These are phyloP conservation scores for Polymyxa betae DNA, from an alignment of 208 protist species.

Conservation along the genomic window DNA sequence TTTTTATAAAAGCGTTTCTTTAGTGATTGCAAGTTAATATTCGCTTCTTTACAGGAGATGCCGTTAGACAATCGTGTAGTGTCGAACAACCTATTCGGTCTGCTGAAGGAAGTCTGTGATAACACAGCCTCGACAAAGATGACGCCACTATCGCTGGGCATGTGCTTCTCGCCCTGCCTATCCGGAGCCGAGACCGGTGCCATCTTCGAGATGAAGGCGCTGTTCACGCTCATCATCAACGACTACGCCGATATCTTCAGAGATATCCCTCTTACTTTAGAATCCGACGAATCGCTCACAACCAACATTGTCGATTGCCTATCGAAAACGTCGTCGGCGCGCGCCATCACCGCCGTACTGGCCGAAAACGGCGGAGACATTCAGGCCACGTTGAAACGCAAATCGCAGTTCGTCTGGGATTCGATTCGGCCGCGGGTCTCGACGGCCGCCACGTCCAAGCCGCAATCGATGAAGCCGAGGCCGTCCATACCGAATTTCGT, in stretches of 20 bases:
- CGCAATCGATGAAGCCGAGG: not conserved
- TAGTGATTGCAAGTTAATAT: too few relatives aligned
- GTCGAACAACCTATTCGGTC: not conserved
- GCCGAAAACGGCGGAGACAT: conserved; percentile 9
- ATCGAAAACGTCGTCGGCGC: conserved; percentile 8
- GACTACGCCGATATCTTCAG: conserved; percentile 10
- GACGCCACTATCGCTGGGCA: conserved; percentile 14
- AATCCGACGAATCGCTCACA: not conserved
- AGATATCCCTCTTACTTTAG: not conserved
- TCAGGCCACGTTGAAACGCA: conserved; percentile 11
- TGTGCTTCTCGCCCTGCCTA: conserved; percentile 44
- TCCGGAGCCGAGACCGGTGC: conserved; percentile 11
- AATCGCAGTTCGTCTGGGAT: not conserved
- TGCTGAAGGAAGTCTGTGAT: not conserved
- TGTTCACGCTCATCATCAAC: not conserved
- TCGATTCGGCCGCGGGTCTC: not conserved
- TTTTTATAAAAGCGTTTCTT: too few relatives aligned
- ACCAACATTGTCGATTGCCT: not conserved
- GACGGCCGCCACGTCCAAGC: not conserved
- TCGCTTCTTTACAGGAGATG: too few relatives aligned
- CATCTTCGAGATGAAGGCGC: conserved; percentile 31
- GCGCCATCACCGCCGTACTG: not conserved
- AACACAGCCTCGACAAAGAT: conserved; percentile 5
- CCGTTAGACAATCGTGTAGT: conserved; percentile 10
- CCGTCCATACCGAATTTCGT: not conserved